Base-by-base conservation (phyloP, 2,329 filamentous ascomycete genomes). In the Didymellaceae sp. region DNA sequence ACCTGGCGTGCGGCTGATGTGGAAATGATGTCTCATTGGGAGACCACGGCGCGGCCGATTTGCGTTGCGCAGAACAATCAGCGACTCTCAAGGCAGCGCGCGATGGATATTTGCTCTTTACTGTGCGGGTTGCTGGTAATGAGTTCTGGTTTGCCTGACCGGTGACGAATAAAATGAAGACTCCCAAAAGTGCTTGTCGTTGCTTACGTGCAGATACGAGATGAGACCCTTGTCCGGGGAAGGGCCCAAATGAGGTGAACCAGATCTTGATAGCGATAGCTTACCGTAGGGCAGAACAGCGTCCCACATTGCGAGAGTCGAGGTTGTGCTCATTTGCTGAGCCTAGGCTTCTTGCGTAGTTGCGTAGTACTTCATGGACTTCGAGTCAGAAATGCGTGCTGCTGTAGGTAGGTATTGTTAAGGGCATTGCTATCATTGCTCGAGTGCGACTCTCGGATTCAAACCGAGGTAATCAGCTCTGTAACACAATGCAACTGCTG, bases 131-230 rank as follows among this genome's bases (percentile, higher is more conserved):
- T 21, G 9, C 1, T 8, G 31, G 6, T 22, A 28, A 14, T 11
- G 14, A 40, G 16, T 17, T 28, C 21, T 33, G 21, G 30, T 9
- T 13, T 41, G 45, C 30, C 37, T 41, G 38, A 30, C 24, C 31
- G 17, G 20, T 31, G 0, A 25, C 20, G 11, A 21, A 10, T 22
- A 11, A 25, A 32, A 2, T 11, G 10, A 13, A 40, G 13, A 30
- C 45, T 50, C 26, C 21, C 24, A 20, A 34, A 32, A 37, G 41
- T 51, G 48, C 42, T 45, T 52, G 24, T 45, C 24, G 31, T 35
- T 32, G 41, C 48, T 45, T 52, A 45, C 37, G 30, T 45, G 48
- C 48, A 45, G 41, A 52, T 45, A 52, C 48, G 42, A 52, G 47
- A n/a, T 21, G n/a, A 8, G 9, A 14, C 25, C 32, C 39, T 35